A percentile compares a stretch with the other conserved stretches of the same genome.
Conservation (phyloP, 176 grass and related monocot species). For the Musa acuminata region DNA sequence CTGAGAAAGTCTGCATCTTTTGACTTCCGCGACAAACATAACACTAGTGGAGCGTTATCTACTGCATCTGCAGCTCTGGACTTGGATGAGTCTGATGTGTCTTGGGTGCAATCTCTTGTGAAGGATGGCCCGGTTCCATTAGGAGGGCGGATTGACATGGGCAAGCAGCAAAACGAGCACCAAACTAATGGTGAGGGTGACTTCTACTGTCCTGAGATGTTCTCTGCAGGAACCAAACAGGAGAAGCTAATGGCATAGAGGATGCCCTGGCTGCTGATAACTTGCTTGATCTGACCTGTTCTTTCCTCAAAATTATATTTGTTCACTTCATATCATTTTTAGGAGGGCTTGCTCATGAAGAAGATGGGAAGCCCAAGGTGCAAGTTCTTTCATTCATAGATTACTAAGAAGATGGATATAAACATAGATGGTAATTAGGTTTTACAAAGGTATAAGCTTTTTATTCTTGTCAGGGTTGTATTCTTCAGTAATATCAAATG, state of each 20-base stretch:
- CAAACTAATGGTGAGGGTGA: neutral
- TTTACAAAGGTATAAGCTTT: too few species aligned
- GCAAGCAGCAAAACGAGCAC: constrained; percentile 8
- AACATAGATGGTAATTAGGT: too few species aligned
- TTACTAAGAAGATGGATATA: neutral
- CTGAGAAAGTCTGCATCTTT: constrained; percentile 86
- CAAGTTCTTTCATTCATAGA: constrained; percentile 26
- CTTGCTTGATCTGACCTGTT: constrained; percentile 58
- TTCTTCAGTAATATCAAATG: neutral
- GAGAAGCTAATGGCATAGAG: constrained; percentile 68
- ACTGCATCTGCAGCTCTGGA: neutral
- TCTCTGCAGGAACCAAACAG: constrained; percentile 27
- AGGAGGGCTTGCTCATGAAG: constrained; percentile 36
- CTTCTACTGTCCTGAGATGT: neutral
- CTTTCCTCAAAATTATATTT: constrained; percentile 70
- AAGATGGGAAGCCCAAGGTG: constrained; percentile 20
- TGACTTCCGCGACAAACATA: constrained; percentile 36
- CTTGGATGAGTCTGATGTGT: constrained; percentile 40
- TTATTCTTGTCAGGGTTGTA: neutral
- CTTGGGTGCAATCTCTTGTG: constrained; percentile 63
- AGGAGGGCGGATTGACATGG: constrained; percentile 10
- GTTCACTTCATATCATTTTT: constrained; percentile 49
- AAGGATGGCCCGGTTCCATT: constrained; percentile 26
- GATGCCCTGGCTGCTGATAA: constrained; percentile 16
- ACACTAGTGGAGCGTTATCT: neutral